Evolutionary conservation across 495 filamentous ascomycete genomes (phyloP).

Genomic region (Penicillium bovifimosum): DNA sequence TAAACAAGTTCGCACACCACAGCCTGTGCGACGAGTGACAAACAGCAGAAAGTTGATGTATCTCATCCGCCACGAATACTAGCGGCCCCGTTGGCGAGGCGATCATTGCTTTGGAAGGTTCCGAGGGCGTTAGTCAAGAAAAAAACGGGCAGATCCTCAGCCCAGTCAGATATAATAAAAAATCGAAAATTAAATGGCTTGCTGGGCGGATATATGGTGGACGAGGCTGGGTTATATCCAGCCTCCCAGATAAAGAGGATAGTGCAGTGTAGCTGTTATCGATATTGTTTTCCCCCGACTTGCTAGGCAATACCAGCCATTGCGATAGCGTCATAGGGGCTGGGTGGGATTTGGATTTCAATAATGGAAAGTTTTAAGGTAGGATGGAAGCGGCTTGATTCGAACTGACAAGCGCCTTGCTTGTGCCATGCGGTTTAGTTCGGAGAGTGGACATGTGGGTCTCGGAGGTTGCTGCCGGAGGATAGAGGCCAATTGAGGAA

Average conservation of each 20-base stretch:
- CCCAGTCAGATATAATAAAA: neutral
- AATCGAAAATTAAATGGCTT: neutral
- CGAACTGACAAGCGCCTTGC: slow-evolving; percentile 6
- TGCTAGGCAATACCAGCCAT: neutral
- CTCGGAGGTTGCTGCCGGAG: neutral
- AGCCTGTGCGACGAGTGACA: slow-evolving; percentile 19
- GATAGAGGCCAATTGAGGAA: neutral
- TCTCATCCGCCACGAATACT: slow-evolving; percentile 5
- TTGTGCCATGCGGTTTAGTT: slow-evolving; percentile 4
- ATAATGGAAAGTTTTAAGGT: neutral
- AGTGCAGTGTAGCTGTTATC: neutral
- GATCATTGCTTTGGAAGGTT: neutral
- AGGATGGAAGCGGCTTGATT: neutral
- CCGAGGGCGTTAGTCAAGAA: no score
- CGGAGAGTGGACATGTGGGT: neutral
- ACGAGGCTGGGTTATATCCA: neutral
- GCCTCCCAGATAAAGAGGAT: neutral
- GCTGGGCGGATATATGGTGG: neutral
- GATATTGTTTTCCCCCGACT: neutral
- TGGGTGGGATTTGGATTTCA: neutral
- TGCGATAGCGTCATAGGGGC: neutral
- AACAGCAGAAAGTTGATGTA: slow-evolving; percentile 20
- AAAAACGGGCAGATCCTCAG: neutral
- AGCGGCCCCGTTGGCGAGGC: neutral
- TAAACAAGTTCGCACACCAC: slow-evolving; percentile 10